phyloP scores from a whole-genome alignment of 371 early-diverging fungal species.

The Actinomucor elegans region DNA sequence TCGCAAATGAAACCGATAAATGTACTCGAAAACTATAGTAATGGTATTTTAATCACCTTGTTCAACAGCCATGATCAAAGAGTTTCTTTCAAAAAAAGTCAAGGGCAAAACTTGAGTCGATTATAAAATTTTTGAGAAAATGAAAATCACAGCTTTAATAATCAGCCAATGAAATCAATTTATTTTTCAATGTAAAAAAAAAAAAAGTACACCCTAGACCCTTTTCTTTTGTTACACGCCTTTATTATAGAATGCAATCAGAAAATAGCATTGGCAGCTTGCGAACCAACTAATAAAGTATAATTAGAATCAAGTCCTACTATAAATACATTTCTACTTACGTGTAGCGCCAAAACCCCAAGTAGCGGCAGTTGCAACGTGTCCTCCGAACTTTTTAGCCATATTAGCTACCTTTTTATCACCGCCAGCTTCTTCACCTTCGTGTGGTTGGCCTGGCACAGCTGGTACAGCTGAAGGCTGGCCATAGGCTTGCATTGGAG shows the following conservation, averaged over 20 bases:
- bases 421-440: constrained; percentile 17
- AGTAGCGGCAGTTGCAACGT: constrained; percentile 43
- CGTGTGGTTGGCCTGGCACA: not conserved
- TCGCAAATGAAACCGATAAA: not conserved
- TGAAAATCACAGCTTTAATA: no score
- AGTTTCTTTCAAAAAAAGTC: constrained; percentile 5
- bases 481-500: constrained; percentile 13
- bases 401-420: constrained; percentile 33
- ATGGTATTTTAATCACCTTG: constrained; percentile 8
- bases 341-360: constrained; percentile 51
- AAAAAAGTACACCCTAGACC: no score
- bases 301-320: not conserved
- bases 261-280: constrained; percentile 41
- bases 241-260: no score
- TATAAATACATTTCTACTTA: constrained; percentile 19
- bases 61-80: constrained; percentile 24
- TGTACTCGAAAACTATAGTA: not conserved
- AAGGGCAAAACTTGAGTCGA: constrained; percentile 10
- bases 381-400: constrained; percentile 43
- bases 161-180: no score
- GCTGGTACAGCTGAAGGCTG: constrained; percentile 6
- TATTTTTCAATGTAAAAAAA: no score
- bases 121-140: no score
- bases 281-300: constrained; percentile 32
- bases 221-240: no score